A percentile compares a stretch with the other conserved stretches of the same genome.
phyloP scores from a whole-genome alignment of 1,139 yeast species.

The Yamadazyma buinensis region DNA sequence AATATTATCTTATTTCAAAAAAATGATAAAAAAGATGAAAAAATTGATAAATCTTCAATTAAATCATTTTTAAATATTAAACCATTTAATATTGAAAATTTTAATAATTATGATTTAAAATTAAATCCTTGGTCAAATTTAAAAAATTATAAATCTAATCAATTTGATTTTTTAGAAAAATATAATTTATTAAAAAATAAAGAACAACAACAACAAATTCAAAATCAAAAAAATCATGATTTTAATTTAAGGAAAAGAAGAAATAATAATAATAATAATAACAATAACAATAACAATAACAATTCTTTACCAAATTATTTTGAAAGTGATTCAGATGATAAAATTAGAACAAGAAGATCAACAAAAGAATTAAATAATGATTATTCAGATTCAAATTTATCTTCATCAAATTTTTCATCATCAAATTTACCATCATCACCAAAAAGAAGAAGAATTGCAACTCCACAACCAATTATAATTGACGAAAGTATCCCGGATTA shows the following conservation, averaged over 20 bases:
- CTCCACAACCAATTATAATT: conserved; percentile 42
- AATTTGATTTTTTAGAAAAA: conserved; percentile 48
- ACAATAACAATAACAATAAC: too few species aligned
- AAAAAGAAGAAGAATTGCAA: conserved; percentile 35
- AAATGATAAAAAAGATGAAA: conserved; percentile 3
- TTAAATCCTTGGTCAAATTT: conserved; percentile 51
- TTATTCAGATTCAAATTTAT: conserved; percentile 3
- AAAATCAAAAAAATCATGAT: not conserved
- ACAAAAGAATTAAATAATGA: conserved; percentile 12
- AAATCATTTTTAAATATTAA: conserved; percentile 19
- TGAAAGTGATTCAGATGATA: conserved; percentile 28
- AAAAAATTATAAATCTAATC: conserved; percentile 43
- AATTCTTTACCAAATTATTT: conserved; percentile 24
- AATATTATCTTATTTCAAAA: too few species aligned
- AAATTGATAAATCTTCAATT: conserved; percentile 7
- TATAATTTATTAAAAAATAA: conserved; percentile 32
- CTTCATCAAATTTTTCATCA: too few species aligned
- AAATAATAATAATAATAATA: conserved; percentile 10
- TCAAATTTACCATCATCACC: conserved; percentile 18
- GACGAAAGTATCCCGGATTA: conserved; percentile 68
- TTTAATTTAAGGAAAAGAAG: conserved; percentile 17
- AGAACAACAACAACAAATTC: conserved; percentile 14
- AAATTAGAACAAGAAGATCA: conserved; percentile 54
- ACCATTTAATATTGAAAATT: conserved; percentile 48
- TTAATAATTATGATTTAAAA: conserved; percentile 42